Conservation (phyloP, 2,329 filamentous ascomycete species). For the Eurotiales sp. region DNA sequence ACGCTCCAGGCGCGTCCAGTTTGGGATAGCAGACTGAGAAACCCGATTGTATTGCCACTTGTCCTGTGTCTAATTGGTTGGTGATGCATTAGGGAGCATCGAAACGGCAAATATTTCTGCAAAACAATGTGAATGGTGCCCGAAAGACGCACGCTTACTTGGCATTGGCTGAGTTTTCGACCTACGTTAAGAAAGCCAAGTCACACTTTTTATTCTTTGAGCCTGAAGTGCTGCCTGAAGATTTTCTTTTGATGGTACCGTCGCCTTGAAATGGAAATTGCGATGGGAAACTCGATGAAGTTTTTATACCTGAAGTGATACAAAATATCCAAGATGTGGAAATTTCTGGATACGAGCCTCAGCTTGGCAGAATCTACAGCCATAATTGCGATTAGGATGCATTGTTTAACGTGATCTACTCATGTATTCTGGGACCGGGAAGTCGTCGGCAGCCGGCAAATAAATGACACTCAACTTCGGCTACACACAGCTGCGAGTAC, state of each 20-base stretch:
- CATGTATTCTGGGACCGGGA: neutral
- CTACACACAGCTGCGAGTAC: neutral
- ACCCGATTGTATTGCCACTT: constrained; percentile 8
- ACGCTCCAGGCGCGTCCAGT: constrained; percentile 9
- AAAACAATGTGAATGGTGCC: constrained; percentile 8
- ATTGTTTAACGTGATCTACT: neutral
- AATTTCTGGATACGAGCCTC: neutral
- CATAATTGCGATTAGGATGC: neutral
- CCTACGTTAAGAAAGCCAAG: neutral
- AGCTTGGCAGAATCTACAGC: neutral
- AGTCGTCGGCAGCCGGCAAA: neutral
- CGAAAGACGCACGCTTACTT: constrained; percentile 3
- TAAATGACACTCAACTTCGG: neutral
- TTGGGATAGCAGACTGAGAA: constrained; percentile 1
- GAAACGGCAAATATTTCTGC: neutral
- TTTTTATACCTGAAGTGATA: neutral
- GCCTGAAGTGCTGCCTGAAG: constrained; percentile 8
- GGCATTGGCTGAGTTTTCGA: constrained; percentile 8
- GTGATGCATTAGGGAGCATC: constrained; percentile 3
- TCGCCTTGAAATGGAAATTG: neutral
- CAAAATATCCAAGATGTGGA: neutral
- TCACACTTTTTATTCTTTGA: neutral
- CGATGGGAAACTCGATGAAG: neutral
- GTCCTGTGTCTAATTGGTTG: constrained; percentile 12
- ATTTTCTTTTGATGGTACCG: neutral